Percentiles rank a stretch among this genome's conserved stretches.
Conservation (phyloP, 768 basidiomycete genomes). For the Russula ochroleuca region DNA sequence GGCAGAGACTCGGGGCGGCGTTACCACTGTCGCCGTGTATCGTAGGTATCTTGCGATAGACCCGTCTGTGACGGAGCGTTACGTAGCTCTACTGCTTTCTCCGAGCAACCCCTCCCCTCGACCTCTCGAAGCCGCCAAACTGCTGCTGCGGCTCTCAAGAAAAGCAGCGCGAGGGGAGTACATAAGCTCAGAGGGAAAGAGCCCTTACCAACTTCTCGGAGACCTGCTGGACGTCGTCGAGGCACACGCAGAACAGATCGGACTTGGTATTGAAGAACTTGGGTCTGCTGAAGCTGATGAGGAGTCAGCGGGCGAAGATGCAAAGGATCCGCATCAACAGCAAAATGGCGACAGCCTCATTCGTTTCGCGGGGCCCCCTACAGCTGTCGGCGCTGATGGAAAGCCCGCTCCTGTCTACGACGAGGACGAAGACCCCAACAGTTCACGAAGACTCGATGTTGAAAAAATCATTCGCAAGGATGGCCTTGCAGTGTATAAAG, state of each 20-base stretch:
- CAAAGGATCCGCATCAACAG: conserved; percentile 40
- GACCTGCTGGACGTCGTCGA: conserved; percentile 93
- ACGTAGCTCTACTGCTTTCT: conserved; percentile 61
- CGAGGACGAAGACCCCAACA: conserved; percentile 80
- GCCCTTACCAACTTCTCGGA: conserved; percentile 87
- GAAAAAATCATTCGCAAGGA: conserved; percentile 81
- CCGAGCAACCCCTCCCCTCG: conserved; percentile 57
- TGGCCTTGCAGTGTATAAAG: conserved; percentile 86
- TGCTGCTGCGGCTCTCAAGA: conserved; percentile 77
- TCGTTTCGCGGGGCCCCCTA: conserved; percentile 64
- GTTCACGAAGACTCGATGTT: conserved; percentile 70
- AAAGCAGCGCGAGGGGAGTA: conserved; percentile 83
- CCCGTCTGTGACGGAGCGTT: conserved; percentile 75
- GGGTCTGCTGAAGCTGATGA: conserved; percentile 37
- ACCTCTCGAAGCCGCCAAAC: conserved; percentile 90
- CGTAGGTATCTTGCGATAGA: conserved; percentile 84
- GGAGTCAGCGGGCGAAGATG: conserved; percentile 48
- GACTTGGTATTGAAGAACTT: conserved; percentile 69
- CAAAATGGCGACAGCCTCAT: conserved; percentile 42
- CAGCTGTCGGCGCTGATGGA: conserved; percentile 48
- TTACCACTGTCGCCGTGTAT: conserved; percentile 77
- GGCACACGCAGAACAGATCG: conserved; percentile 86
- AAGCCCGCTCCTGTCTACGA: conserved; percentile 54
- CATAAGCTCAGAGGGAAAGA: conserved; percentile 85
- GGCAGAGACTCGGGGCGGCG: conserved; percentile 79